Evolutionary conservation across 768 basidiomycete genomes (phyloP), one percentile per base, ranked within the genome.

Genomic region (Royoungia palumana): DNA sequence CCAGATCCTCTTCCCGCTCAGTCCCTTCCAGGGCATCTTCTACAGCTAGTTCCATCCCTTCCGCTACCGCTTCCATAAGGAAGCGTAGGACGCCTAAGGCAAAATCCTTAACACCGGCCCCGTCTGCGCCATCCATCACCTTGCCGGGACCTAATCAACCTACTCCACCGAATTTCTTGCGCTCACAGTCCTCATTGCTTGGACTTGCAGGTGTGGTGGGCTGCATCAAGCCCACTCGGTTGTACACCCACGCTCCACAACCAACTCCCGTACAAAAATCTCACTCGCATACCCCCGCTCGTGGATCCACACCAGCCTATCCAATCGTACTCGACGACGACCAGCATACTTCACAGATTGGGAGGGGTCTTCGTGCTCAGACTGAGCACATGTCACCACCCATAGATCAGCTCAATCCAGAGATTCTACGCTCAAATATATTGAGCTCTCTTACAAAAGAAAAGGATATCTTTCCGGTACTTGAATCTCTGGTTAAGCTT

Each of bases 261-360:
- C 39, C 38, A 17, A 35, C 41, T n/a, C 19, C 38, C 9, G 3
- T 35, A 17, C 72, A 74, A 32, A 71, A 82, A 20, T 66, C 75
- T 14, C 58, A 51, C 16, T 64, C 45, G 38, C 36, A 59, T 14
- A 67, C 72, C 14, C 72, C 70, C 45, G 60, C 65, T 27, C 74
- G 73, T 30, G 87, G 87, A 5, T 67, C 75, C 2, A 80, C 78
- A 0, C 64, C 81, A 13, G 61, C 73, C 13, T 81, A 89, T 60
- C 87, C 88, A 0, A 89, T 90, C 35, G 73, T 89, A 3, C 69
- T 90, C 22, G 82, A 87, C 19, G 86, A 87, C 39, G 77, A 76
- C 22, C 65, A 62, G 19, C 67, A 75, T 41, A 55, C 59, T 34
- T 67, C 42, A 27, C 64, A 17, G 53, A 50, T 14, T 53, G 69